phyloP scores from a whole-genome alignment of 768 basidiomycete species.

The Amanita fuliginea region DNA sequence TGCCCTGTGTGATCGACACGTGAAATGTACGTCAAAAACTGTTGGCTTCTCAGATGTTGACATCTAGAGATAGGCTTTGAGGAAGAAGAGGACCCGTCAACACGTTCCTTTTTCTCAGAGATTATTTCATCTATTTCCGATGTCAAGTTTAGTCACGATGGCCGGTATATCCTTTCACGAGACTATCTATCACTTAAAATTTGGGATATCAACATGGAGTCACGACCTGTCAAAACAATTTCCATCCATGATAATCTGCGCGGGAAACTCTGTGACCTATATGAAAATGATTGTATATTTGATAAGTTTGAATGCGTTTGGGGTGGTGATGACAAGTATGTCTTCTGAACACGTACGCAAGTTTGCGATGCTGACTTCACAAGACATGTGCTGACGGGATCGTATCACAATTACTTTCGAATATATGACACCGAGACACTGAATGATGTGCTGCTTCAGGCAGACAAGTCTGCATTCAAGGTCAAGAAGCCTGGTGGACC shows the following conservation, averaged over 20 bases:
- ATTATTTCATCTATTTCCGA: conserved; percentile 99
- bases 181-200: conserved; percentile 98
- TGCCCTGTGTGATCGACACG: conserved; percentile 90
- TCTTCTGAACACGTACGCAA: conserved; percentile 14
- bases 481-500: conserved; percentile 97
- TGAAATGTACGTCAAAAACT: conserved; percentile 68
- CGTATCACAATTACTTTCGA: conserved; percentile 99
- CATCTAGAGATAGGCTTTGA: conserved; percentile 66
- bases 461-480: conserved; percentile 99
- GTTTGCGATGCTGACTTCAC: conserved; percentile 4
- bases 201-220: conserved; percentile 99
- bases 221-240: conserved; percentile 91
- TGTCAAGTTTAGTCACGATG: conserved; percentile 97
- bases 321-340: conserved; percentile 92
- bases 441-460: conserved; percentile 89
- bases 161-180: conserved; percentile 90
- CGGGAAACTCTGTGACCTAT: conserved; percentile 94
- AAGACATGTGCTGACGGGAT: conserved; percentile 92
- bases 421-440: conserved; percentile 90
- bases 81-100: conserved; percentile 96
- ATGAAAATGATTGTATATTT: conserved; percentile 99
- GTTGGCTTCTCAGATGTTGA: conserved; percentile 7
- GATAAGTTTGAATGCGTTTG: conserved; percentile 99
- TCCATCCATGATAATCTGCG: conserved; percentile 97
- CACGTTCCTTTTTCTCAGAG: conserved; percentile 98